Evolutionary conservation across 495 filamentous ascomycete genomes (phyloP), one percentile per base, ranked within the genome.

Genomic region (Podospora didyma): DNA sequence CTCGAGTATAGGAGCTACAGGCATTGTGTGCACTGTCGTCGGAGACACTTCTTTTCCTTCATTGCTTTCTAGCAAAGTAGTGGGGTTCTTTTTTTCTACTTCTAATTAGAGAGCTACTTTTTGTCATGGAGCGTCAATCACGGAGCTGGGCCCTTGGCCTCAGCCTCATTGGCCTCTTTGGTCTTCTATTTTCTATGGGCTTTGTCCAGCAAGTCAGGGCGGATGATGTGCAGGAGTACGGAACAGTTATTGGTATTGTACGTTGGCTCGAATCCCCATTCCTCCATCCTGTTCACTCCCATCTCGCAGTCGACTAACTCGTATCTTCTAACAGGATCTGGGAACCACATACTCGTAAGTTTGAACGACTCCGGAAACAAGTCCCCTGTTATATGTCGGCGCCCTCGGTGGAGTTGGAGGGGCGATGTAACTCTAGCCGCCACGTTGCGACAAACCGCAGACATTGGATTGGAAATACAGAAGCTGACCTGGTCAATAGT

Each of bases 321-420:
- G 6, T n/a, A 11, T 6, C 19, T 16, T 42, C 28, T 46, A 45
- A 31, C 51, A 79, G 76, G 94, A 98, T 86, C 75, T 98, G 71
- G 94, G 94, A 75, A 98, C 94, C 48, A 98, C 94, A 49, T 98
- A 98, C 82, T 96, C 91, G 62, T 98, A 70, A 70, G 67, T 68
- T 46, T 20, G 16, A 39, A 19, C 44, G n/a, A n/a, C 22, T 19
- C 50, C 45, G 34, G 35, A 20, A 19, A 39, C 3, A 2, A 22
- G n/a, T 34, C 14, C n/a, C 41, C 49, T 47, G 26, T 31, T 31
- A 9, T 9, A 9, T 9, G 26, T n/a, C 26, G 26, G 4, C 9
- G 4, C 9, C 26, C 26, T 31, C 26, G 26, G 9, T 31, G 9
- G 26, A 31, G 4, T 31, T 9, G 26, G 26, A 9, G 9, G 9